Base-by-base conservation (phyloP, 2,329 filamentous ascomycete species). In the Colletotrichum sp. region DNA sequence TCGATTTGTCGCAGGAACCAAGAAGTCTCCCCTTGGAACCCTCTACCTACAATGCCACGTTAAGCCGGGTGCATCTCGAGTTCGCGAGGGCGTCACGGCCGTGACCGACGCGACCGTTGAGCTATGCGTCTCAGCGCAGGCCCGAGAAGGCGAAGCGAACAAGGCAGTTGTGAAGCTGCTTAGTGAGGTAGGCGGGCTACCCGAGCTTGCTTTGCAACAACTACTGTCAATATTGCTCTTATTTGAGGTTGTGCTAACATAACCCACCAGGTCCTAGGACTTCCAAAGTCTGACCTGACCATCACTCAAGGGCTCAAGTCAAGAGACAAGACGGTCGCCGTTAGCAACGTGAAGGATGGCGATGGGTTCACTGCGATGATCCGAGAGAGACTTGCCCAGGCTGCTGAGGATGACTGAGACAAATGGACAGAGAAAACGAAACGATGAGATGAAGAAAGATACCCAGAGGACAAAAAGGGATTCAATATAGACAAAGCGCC, bases 111-210 rank as follows among this genome's bases (percentile, higher is more conserved):
- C 90, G 8, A 85, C 85, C 3, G 88, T 95, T 63, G 90, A 94
- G 76, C 82, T 95, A 2, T 93, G 92, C 64, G 93, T 95, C 4
- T 85, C 93, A 1, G 93, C 92, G 0, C 92, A 90, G 78, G 88
- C 93, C 13, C 88, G 89, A 76, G 92, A 95, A 16, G 93, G 93
- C 16, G 92, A 94, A 81, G 91, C 93, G 7, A 95, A 95, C 81
- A 90, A 90, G 80, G 93, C 93, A 6, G 91, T 94, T 4, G 84
- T 92, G 65, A 86, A 89, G 49, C 84, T 95, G 6, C 85, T 95
- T 71, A 92, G 93, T 78, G 86, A 91, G 80, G 92, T 92, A 79
- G 2, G 59, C 18, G 6, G 7, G 2, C 30, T 18, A n/a, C 7
- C 24, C 3, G 16, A 2, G 18, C 21, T 49, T 49, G 1, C 12